Base-by-base conservation (phyloP, 257 asterid species). In the Ehretia macrophylla region DNA sequence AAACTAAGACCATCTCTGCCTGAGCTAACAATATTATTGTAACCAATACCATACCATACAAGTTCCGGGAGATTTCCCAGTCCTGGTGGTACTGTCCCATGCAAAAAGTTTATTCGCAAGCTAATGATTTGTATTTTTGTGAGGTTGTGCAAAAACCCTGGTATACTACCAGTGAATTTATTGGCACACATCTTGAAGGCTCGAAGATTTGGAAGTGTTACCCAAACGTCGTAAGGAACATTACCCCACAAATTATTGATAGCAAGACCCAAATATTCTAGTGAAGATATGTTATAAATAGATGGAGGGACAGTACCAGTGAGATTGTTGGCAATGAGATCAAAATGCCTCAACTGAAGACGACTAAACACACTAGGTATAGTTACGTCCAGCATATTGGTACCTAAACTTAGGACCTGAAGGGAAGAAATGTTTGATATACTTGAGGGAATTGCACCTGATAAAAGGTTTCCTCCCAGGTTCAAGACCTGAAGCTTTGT, bases 61-160 rank as follows among this genome's bases (percentile, higher is more conserved):
- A 86, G 69, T 32, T 77, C 67, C 0, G 74, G 75, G 49, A 84
- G 85, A 64, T 84, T 82, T 39, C 77, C 90, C 4, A 84, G 74
- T 14, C 89, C 90, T 0, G 83, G 84, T 1, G 95, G 95, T 21
- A 87, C 61, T 18, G 46, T 68, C 32, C 93, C 95, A 8, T 83
- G 84, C 23, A 80, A 62, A 32, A 42, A 79, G 63, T 85, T 85
- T 42, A 62, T 62, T 0, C 81, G 84, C 73, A 83, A 60, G 8
- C 84, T 82, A 47, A 85, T 80, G 60, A 67, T 57, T 37, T 49
- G 46, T 8, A 85, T 80, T 70, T 77, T 72, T 4, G 94, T 78
- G 76, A 82, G 87, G 64, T 80, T 83, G 64, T 83, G 81, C 74
- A 85, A 37, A 32, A 88, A 80, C 68, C 69, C 68, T 0, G 95